Percentiles rank a stretch among this genome's conserved stretches.
Conservation (phyloP, 768 basidiomycete species). For the Russula virescens region DNA sequence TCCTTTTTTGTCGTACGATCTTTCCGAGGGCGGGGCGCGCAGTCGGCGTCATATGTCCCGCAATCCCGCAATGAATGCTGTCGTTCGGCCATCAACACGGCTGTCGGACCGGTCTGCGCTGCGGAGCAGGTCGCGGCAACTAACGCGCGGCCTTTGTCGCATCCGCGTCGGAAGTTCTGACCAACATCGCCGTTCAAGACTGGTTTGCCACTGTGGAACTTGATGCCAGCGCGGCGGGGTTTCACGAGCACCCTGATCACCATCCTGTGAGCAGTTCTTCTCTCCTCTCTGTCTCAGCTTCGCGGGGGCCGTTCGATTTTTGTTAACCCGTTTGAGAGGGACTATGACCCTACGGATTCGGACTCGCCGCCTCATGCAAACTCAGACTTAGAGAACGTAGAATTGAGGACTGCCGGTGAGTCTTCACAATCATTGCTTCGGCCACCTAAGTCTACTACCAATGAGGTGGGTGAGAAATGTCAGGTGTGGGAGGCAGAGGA, state of each 20-base stretch:
- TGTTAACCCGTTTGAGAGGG: not conserved
- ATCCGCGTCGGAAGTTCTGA: constrained; percentile 15
- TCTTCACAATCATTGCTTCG: not conserved
- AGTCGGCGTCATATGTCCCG: not conserved
- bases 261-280: not conserved
- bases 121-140: not conserved
- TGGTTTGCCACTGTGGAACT: not conserved
- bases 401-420: not conserved
- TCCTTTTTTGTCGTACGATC: not conserved
- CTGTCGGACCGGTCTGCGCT: not conserved
- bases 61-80: not conserved
- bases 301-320: constrained; percentile 2
- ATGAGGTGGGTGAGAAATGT: too few species aligned
- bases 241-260: not conserved
- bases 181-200: constrained; percentile 14
- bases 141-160: constrained; percentile 11
- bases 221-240: not conserved
- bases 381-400: not conserved
- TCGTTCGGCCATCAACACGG: not conserved
- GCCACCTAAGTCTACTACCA: not conserved
- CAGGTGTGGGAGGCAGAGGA: too few species aligned
- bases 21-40: not conserved
- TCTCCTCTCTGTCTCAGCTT: constrained; percentile 2
- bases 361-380: not conserved
- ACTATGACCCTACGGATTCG: too few species aligned